A percentile compares a stretch with the other conserved stretches of the same genome.
These are phyloP conservation scores for Colletotrichum sublineola DNA, from an alignment of 2,329 filamentous ascomycete species.

Conservation along the genomic window DNA sequence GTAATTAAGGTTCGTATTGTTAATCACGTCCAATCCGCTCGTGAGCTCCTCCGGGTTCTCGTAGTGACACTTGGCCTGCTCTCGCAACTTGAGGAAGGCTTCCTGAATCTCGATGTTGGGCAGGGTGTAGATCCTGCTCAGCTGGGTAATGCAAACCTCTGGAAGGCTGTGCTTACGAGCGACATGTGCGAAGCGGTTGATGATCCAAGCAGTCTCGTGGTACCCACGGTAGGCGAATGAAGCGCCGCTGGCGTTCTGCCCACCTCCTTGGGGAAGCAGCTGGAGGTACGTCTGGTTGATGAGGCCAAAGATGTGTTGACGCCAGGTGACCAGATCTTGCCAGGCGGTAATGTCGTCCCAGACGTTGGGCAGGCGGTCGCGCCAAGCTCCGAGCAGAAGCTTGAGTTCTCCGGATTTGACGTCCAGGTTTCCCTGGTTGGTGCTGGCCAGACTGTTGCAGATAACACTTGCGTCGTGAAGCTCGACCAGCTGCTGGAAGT, in stretches of 20 bases:
- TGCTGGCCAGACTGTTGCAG: constrained; percentile 88
- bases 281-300: constrained; percentile 95
- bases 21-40: constrained; percentile 96
- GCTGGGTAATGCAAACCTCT: constrained; percentile 96
- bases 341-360: constrained; percentile 99
- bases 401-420: constrained; percentile 97
- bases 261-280: constrained; percentile 81
- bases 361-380: constrained; percentile 93
- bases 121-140: constrained; percentile 97
- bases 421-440: constrained; percentile 87
- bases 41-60: constrained; percentile 94
- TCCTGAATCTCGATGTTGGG: constrained; percentile 99
- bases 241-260: constrained; percentile 84
- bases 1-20: constrained; percentile 99
- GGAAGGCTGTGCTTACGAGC: constrained; percentile 96
- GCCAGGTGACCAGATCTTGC: constrained; percentile 99
- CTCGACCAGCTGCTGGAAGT: constrained; percentile 98
- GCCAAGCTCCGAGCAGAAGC: constrained; percentile 92
- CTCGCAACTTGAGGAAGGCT: constrained; percentile 96
- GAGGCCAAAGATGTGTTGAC: constrained; percentile 97
- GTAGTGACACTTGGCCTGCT: constrained; percentile 99
- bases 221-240: constrained; percentile 98
- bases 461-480: constrained; percentile 98
- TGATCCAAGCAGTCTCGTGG: constrained; percentile 99
- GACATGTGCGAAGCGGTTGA: constrained; percentile 98